Evolutionary conservation across 2,329 filamentous ascomycete species (phyloP), one percentile per base, ranked within the genome.

Genomic region (Pseudopyricularia cyperi): DNA sequence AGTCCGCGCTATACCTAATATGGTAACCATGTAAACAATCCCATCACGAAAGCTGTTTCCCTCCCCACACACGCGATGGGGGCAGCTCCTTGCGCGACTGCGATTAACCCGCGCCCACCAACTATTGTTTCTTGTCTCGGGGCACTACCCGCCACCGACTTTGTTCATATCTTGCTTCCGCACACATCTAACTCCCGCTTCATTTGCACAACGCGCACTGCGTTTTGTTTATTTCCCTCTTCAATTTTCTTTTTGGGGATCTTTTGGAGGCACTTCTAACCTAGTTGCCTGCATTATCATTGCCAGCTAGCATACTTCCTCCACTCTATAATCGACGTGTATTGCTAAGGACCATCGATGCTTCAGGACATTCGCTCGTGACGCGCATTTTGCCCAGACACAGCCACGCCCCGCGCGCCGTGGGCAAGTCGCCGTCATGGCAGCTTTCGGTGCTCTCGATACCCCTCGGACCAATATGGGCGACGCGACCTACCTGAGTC

Each of bases 401-500:
- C 15, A 48, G n/a, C 22, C 39, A 28, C 17, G 19, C 24, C 52
- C 28, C 28, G 5, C 46, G 49, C 50, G 50, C 42, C 42, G 39
- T 14, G 50, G 37, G 34, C 48, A 33, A 51, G 46, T 35, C 59
- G 57, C 54, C 66, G 71, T 61, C 59, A 87, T 87, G 83, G 78
- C 79, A 39, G 83, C 82, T 62, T 76, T 74, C 60, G 75, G 69
- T 65, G 76, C 75, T 62, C 77, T 95, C 68, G 86, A 93, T 69
- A 94, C 90, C 60, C 91, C 91, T 62, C 84, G 85, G 65, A 95
- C 89, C 55, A 86, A 89, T 62, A 68, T 83, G 58, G 89, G 85
- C 63, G 89, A 96, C 76, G 82, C 82, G 68, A 95, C 89, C 58
- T 91, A 84, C 67, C 74, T 94, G 56, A 80, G 70, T 66, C 73